phyloP scores from a whole-genome alignment of 2,329 filamentous ascomycete species.

The Colletotrichum sojae region DNA sequence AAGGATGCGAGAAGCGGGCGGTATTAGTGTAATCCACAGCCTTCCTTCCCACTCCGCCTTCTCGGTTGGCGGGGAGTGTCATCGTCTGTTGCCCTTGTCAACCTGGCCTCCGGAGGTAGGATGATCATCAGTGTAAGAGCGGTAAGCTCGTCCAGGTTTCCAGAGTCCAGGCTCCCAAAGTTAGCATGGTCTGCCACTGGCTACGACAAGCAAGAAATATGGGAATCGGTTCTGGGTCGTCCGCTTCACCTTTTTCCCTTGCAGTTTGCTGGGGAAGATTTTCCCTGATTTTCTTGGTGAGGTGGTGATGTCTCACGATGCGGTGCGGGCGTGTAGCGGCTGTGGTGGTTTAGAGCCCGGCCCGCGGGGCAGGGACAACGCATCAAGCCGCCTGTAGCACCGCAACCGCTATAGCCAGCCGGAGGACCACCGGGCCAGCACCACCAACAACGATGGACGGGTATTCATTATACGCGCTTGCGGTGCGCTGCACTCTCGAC shows the following conservation, averaged over 20 bases:
- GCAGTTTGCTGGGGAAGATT: constrained; percentile 15
- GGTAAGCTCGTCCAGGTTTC: constrained; percentile 4
- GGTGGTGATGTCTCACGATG: not conserved
- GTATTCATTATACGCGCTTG: not conserved
- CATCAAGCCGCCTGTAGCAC: constrained; percentile 8
- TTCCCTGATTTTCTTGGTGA: constrained; percentile 11
- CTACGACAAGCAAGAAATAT: not conserved
- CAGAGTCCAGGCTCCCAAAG: not conserved
- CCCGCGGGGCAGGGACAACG: constrained; percentile 5
- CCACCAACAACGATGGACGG: not conserved
- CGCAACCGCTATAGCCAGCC: too few species aligned
- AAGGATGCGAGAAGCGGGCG: too few species aligned
- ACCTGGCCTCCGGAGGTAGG: not conserved
- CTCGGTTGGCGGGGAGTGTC: too few species aligned
- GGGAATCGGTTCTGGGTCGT: not conserved
- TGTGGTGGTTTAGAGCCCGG: not conserved
- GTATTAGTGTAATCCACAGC: not conserved
- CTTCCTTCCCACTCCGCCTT: not conserved
- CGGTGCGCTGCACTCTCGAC: not conserved
- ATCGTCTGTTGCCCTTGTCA: too few species aligned
- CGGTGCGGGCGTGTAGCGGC: not conserved
- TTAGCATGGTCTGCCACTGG: not conserved
- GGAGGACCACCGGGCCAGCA: not conserved
- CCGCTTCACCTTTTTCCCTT: not conserved
- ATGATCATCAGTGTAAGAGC: constrained; percentile 16